Percentiles rank a stretch among this genome's conserved stretches.
phyloP scores from a whole-genome alignment of 1,139 yeast genomes.

The Suhomyces taliae region DNA sequence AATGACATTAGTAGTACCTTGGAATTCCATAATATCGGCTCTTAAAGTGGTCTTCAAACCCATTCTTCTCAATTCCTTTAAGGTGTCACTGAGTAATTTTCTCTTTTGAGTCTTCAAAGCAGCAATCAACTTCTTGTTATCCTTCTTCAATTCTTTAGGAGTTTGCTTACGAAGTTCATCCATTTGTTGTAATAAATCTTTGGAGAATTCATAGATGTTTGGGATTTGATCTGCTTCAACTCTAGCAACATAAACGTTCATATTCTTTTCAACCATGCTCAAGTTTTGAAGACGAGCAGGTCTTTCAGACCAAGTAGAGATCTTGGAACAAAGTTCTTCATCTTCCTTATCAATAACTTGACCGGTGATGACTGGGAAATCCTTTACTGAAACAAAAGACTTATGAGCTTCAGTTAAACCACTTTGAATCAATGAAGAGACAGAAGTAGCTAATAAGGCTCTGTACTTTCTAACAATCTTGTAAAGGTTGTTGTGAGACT shows the following conservation, averaged over 20 bases:
- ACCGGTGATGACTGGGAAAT: conserved; percentile 16
- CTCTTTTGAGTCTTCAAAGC: conserved; percentile 78
- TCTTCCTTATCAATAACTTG: conserved; percentile 17
- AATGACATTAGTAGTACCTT: conserved; percentile 62
- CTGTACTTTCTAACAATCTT: conserved; percentile 85
- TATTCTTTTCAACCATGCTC: conserved; percentile 51
- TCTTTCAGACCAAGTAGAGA: conserved; percentile 53
- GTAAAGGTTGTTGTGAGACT: conserved; percentile 81
- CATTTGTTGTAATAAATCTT: conserved; percentile 55
- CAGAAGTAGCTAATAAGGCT: conserved; percentile 53
- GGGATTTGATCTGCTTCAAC: conserved; percentile 37
- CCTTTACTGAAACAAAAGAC: conserved; percentile 7
- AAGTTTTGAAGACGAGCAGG: conserved; percentile 57
- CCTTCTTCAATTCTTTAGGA: conserved; percentile 69
- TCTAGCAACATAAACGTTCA: conserved; percentile 48
- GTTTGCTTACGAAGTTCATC: conserved; percentile 71
- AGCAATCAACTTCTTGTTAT: conserved; percentile 69
- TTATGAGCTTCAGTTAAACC: conserved; percentile 45
- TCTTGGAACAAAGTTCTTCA: conserved; percentile 18
- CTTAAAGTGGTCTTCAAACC: conserved; percentile 72
- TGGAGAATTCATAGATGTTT: conserved; percentile 52
- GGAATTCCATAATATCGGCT: conserved; percentile 61
- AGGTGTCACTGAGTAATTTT: conserved; percentile 71
- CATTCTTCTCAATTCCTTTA: conserved; percentile 69
- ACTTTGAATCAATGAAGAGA: conserved; percentile 56